A percentile compares a stretch with the other conserved stretches of the same genome.
These are phyloP conservation scores for Pseudocercospora fuligena DNA, from an alignment of 2,329 filamentous ascomycete genomes.

Conservation along the genomic window DNA sequence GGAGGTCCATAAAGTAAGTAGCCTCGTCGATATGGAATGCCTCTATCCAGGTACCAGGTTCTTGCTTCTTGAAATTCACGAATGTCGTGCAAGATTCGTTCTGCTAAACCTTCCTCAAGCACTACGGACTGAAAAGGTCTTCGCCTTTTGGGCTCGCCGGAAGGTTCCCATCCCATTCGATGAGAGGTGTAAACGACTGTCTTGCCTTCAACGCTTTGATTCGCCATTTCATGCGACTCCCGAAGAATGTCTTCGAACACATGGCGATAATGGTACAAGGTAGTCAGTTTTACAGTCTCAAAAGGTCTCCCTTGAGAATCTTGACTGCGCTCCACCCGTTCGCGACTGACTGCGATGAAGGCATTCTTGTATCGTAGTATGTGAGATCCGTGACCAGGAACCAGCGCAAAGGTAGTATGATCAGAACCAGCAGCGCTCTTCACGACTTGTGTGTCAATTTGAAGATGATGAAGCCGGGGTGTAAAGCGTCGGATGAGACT, in stretches of 20 bases:
- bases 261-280: slow-evolving; percentile 84
- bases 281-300: slow-evolving; percentile 91
- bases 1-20: slow-evolving; percentile 76
- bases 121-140: slow-evolving; percentile 87
- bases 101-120: slow-evolving; percentile 80
- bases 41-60: slow-evolving; percentile 91
- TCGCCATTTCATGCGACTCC: slow-evolving; percentile 81
- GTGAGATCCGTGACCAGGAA: slow-evolving; percentile 89
- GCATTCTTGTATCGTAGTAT: slow-evolving; percentile 84
- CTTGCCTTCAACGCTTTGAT: slow-evolving; percentile 84
- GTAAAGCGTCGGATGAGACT: slow-evolving; percentile 62
- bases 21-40: slow-evolving; percentile 87
- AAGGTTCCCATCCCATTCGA: slow-evolving; percentile 80
- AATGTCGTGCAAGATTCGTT: slow-evolving; percentile 78
- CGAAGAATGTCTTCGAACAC: slow-evolving; percentile 89
- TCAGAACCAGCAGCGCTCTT: slow-evolving; percentile 69
- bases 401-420: slow-evolving; percentile 81
- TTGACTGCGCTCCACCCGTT: slow-evolving; percentile 79
- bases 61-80: slow-evolving; percentile 78
- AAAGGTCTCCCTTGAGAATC: slow-evolving; percentile 86
- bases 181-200: slow-evolving; percentile 88
- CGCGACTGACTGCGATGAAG: slow-evolving; percentile 83
- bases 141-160: slow-evolving; percentile 85
- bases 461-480: slow-evolving; percentile 65
- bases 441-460: slow-evolving; percentile 67